Percentiles rank a stretch among this genome's conserved stretches.
Conservation (phyloP, 805 yeast genomes). For the Monosporozyma yasuniensis region DNA sequence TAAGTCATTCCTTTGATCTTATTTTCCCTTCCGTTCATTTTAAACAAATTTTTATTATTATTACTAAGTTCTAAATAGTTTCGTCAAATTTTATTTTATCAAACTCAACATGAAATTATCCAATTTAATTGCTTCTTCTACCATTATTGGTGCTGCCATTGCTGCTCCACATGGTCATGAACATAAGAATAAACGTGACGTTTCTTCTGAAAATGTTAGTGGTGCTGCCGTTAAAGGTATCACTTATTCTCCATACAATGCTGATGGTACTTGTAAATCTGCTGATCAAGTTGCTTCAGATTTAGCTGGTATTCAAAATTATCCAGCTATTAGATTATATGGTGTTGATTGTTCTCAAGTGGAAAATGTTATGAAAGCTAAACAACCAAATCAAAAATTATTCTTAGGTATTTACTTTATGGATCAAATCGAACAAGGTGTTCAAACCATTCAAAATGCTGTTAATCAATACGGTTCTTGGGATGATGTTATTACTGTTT, state of each 20-base stretch:
- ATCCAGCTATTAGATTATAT: conserved; percentile 62
- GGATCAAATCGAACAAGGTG: conserved; percentile 44
- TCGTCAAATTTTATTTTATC: not conserved
- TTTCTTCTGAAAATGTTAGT: conserved; percentile 32
- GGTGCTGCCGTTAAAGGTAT: conserved; percentile 57
- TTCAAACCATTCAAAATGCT: conserved; percentile 50
- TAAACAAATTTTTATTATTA: not conserved
- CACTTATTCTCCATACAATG: conserved; percentile 73
- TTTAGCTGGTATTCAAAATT: conserved; percentile 43
- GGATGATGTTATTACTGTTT: conserved; percentile 67
- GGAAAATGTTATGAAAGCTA: conserved; percentile 58
- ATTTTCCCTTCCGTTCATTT: not conserved
- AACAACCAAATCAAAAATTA: conserved; percentile 53
- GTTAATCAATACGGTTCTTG: conserved; percentile 61
- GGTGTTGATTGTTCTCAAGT: conserved; percentile 86
- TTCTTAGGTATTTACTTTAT: conserved; percentile 68
- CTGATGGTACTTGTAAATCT: conserved; percentile 61
- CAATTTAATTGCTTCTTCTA: conserved; percentile 38
- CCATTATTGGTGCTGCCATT: conserved; percentile 39
- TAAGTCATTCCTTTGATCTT: conserved; percentile 9
- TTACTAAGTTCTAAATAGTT: not conserved
- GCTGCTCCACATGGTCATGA: conserved; percentile 64
- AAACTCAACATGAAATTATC: conserved; percentile 39
- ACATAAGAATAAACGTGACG: conserved; percentile 40
- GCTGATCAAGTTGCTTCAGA: conserved; percentile 51